These are phyloP conservation scores for Sisymbrium irio DNA, from an alignment of 345 rosid species.

Conservation along the genomic window DNA sequence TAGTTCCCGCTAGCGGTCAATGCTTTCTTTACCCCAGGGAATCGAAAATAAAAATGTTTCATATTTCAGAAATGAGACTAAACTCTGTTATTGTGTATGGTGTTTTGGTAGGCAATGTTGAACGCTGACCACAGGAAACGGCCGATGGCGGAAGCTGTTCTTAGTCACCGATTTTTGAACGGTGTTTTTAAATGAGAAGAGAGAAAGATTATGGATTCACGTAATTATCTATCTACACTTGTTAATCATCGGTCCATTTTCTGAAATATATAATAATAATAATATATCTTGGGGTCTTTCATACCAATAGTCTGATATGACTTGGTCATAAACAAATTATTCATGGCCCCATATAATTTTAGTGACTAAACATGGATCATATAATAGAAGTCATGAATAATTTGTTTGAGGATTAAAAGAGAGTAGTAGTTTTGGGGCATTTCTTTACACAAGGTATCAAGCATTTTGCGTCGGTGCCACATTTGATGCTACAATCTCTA, in stretches of 20 bases:
- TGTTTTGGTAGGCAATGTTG: conserved; percentile 71
- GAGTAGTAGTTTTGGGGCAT: background rate
- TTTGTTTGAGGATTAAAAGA: background rate
- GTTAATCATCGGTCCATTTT: background rate
- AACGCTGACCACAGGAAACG: conserved; percentile 67
- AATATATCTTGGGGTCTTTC: background rate
- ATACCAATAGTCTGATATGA: background rate
- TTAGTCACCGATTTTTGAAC: conserved; percentile 65
- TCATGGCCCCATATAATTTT: background rate
- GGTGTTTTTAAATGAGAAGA: conserved; percentile 40
- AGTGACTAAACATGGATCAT: conserved; percentile 3
- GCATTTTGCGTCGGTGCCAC: background rate
- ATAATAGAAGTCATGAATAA: too few relatives aligned
- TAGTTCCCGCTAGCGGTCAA: background rate
- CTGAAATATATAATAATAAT: background rate
- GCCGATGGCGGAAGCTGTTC: conserved; percentile 75
- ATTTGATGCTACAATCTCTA: background rate
- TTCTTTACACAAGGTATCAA: background rate
- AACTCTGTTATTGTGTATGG: background rate
- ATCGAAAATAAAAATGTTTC: background rate
- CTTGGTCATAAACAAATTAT: too few relatives aligned
- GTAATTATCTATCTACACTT: background rate
- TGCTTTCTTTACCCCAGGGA: background rate
- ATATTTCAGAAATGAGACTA: background rate
- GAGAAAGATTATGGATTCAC: background rate